Conservation (phyloP, 2,329 filamentous ascomycete genomes). For the Gaeumannomyces sp. region DNA sequence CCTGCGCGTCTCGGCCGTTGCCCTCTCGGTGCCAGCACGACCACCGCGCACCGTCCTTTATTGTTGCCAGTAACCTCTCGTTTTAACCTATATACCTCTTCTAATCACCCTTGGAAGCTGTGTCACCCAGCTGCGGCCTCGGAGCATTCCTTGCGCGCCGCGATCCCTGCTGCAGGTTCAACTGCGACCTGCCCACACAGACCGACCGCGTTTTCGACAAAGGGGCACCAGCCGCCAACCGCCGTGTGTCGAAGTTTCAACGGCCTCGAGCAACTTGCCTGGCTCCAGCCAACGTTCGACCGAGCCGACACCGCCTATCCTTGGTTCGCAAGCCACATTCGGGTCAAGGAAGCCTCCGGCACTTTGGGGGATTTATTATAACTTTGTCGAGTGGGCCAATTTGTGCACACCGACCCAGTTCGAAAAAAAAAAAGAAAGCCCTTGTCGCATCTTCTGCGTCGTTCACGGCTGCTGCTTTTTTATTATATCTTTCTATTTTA, state of each 20-base stretch:
- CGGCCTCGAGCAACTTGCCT: background rate
- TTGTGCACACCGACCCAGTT: background rate
- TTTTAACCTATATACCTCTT: slow-evolving; percentile 7
- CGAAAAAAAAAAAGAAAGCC: background rate
- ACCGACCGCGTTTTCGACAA: background rate
- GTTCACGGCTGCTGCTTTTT: background rate
- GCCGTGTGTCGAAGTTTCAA: background rate
- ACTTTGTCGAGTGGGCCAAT: background rate
- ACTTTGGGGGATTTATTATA: background rate
- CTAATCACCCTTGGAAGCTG: slow-evolving; percentile 7
- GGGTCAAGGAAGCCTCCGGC: background rate
- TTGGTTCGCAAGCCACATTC: background rate
- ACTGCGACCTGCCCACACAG: background rate
- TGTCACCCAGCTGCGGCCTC: background rate
- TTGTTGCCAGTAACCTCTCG: background rate
- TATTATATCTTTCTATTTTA: background rate
- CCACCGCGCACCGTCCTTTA: background rate
- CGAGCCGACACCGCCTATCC: background rate
- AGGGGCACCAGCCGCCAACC: background rate
- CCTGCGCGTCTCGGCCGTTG: background rate
- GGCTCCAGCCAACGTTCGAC: background rate
- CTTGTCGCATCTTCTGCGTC: background rate
- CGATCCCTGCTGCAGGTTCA: background rate
- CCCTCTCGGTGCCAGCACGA: background rate
- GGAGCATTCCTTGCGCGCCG: background rate